Conservation (phyloP, 805 yeast genomes). For the Yarrowia deformans region DNA sequence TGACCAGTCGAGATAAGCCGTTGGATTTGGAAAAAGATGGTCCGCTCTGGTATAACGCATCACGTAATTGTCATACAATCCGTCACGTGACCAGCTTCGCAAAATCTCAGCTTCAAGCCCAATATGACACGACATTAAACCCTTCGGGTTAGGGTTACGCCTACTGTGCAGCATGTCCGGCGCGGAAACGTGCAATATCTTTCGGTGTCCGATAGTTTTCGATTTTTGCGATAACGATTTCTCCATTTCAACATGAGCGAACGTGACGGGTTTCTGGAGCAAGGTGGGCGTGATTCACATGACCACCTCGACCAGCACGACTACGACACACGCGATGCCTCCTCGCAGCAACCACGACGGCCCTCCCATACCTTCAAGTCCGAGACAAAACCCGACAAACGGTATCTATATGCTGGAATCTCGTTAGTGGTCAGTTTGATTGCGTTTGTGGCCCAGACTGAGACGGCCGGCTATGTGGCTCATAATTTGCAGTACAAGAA, state of each 20-base stretch:
- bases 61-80: not conserved
- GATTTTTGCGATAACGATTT: no score
- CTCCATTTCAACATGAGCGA: slow-evolving; percentile 11
- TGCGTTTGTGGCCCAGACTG: slow-evolving; percentile 81
- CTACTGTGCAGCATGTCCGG: not conserved
- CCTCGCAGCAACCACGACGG: not conserved
- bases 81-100: not conserved
- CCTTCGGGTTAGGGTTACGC: slow-evolving; percentile 34
- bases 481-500: slow-evolving; percentile 63
- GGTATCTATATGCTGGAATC: slow-evolving; percentile 55
- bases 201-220: slow-evolving; percentile 19
- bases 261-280: slow-evolving; percentile 31
- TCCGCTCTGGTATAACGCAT: not conserved
- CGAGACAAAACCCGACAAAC: slow-evolving; percentile 45
- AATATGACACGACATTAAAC: slow-evolving; percentile 4
- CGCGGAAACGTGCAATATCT: not conserved
- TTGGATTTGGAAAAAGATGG: not conserved
- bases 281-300: slow-evolving; percentile 8
- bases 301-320: not conserved
- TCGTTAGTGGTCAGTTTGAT: slow-evolving; percentile 60
- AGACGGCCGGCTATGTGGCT: slow-evolving; percentile 74
- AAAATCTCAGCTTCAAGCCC: not conserved
- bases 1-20: not conserved
- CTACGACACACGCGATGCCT: slow-evolving; percentile 15
- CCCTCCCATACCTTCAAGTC: slow-evolving; percentile 22